Percentiles rank a stretch among this genome's conserved stretches.
These are phyloP conservation scores for Sutorius eximius DNA, from an alignment of 1,284 basidiomycete genomes.

Conservation along the genomic window DNA sequence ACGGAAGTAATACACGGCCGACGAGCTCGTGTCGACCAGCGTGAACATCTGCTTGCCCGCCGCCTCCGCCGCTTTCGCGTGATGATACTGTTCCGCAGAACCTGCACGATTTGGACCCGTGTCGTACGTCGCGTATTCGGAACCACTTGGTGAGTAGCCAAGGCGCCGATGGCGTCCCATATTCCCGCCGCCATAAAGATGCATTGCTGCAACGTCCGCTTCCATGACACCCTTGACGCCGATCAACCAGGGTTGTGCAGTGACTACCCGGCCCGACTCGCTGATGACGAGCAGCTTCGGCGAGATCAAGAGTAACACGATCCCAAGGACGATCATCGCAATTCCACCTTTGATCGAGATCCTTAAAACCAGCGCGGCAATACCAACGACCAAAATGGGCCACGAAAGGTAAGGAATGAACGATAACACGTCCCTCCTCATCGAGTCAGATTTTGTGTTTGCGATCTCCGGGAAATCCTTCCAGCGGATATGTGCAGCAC, in stretches of 20 bases:
- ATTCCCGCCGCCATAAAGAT: conserved; percentile 15
- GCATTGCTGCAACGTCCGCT: neutral
- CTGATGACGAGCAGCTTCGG: conserved; percentile 1
- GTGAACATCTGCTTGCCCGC: conserved; percentile 5
- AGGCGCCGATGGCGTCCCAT: conserved; percentile 3
- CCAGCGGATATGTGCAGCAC: conserved; percentile 17
- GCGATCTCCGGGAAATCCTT: conserved; percentile 19
- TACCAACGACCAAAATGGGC: neutral
- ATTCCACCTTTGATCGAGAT: neutral
- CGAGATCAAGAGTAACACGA: neutral
- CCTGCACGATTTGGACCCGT: neutral
- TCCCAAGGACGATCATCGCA: neutral
- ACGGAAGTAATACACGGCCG: conserved; percentile 19
- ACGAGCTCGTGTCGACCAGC: conserved; percentile 15
- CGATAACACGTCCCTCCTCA: conserved; percentile 10
- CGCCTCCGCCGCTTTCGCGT: neutral
- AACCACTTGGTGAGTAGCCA: conserved; percentile 15
- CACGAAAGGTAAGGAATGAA: conserved; percentile 11
- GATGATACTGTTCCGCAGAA: neutral
- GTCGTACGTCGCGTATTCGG: conserved; percentile 4
- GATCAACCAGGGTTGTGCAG: conserved; percentile 15
- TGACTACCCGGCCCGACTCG: conserved; percentile 6
- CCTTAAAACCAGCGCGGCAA: neutral
- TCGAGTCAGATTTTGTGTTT: conserved; percentile 6
- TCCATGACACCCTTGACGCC: conserved; percentile 16